A percentile compares a stretch with the other conserved stretches of the same genome.
phyloP scores from a whole-genome alignment of 139 green algal genomes.

The Haematococcus lacustris region DNA sequence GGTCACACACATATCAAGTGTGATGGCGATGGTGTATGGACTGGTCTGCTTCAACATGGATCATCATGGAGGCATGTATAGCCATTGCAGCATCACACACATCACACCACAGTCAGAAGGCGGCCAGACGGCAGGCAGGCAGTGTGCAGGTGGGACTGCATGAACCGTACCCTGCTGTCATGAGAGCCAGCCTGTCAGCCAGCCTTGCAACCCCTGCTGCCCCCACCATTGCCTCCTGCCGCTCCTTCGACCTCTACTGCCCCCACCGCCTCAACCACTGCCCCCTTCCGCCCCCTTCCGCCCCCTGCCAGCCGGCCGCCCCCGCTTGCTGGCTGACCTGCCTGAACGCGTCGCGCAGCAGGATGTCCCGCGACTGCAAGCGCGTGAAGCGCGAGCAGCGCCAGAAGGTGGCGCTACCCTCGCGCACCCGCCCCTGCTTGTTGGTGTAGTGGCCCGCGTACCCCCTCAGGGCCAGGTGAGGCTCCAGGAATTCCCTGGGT shows the following conservation, averaged over 20 bases:
- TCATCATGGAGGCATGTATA: constrained; percentile 4
- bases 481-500: constrained; percentile 41
- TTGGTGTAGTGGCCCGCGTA: constrained; percentile 64
- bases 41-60: too few relatives aligned
- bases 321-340: background rate
- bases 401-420: constrained; percentile 65
- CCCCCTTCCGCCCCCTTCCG: background rate
- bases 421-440: constrained; percentile 63
- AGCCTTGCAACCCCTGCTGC: background rate
- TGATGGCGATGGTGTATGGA: too few relatives aligned
- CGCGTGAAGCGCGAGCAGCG: constrained; percentile 26
- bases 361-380: constrained; percentile 33
- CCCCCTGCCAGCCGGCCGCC: too few relatives aligned
- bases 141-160: background rate
- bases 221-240: background rate
- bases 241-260: background rate
- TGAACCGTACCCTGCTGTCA: too few relatives aligned
- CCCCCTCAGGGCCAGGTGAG: constrained; percentile 32
- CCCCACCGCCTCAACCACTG: background rate
- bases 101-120: background rate
- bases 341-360: constrained; percentile 40
- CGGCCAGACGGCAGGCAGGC: background rate
- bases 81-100: background rate
- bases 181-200: too few relatives aligned
- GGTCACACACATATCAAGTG: background rate